Percentiles rank a stretch among this genome's conserved stretches.
These are phyloP conservation scores for Tillandsia leiboldiana DNA, from an alignment of 176 grass and related monocot genomes.

Conservation along the genomic window DNA sequence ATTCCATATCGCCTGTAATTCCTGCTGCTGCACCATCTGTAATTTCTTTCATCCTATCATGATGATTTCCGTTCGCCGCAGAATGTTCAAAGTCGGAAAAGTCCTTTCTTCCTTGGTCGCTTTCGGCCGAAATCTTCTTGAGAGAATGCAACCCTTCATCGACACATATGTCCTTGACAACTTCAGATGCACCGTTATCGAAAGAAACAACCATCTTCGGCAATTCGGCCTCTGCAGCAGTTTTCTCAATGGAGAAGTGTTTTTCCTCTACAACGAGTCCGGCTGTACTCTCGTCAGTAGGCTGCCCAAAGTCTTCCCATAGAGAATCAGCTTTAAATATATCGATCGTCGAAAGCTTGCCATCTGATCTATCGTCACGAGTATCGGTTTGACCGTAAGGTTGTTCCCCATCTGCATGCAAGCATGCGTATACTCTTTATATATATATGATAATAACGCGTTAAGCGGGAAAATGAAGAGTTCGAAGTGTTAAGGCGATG, in stretches of 20 bases:
- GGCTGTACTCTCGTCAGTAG: conserved; percentile 1
- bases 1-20: conserved; percentile 17
- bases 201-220: conserved; percentile 31
- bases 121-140: conserved; percentile 29
- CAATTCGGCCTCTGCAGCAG: conserved; percentile 52
- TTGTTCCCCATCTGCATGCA: no score
- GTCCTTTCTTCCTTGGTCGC: conserved; percentile 19
- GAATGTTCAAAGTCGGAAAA: conserved; percentile 18
- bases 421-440: no score
- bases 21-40: conserved; percentile 10
- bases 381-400: no score
- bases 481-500: no score
- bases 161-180: conserved; percentile 79
- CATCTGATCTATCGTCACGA: no score
- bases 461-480: no score
- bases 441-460: no score
- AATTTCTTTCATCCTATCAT: conserved; percentile 15
- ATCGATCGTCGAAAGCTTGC: no score
- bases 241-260: conserved; percentile 53
- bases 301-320: background rate
- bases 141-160: conserved; percentile 45
- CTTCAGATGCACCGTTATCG: conserved; percentile 27
- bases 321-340: no score
- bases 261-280: conserved; percentile 20
- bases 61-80: conserved; percentile 14